Conservation (phyloP, 441 rosid genomes). For the Pelargonium fulgidum region DNA sequence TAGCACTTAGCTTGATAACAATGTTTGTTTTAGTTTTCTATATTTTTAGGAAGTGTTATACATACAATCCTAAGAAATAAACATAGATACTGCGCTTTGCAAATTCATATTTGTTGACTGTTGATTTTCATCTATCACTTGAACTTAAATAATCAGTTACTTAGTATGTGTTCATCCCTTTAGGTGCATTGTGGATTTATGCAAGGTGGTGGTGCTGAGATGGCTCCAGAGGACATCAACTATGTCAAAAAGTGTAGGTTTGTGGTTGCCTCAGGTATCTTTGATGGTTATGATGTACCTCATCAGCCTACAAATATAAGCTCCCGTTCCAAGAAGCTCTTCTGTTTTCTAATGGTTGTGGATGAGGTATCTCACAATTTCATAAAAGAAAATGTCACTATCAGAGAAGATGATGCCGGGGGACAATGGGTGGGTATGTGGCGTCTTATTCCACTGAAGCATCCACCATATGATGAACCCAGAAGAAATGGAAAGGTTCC, state of each 20-base stretch:
- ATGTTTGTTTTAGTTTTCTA: background rate
- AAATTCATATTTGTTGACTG: background rate
- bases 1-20: background rate
- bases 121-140: background rate
- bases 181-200: slow-evolving; percentile 90
- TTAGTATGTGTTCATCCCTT: slow-evolving; percentile 15
- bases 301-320: slow-evolving; percentile 88
- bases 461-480: slow-evolving; percentile 91
- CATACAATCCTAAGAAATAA: background rate
- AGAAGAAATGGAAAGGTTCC: slow-evolving; percentile 97
- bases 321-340: slow-evolving; percentile 58
- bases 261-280: slow-evolving; percentile 88
- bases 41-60: background rate
- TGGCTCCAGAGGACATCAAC: slow-evolving; percentile 54
- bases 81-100: background rate
- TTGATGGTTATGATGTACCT: slow-evolving; percentile 85
- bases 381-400: slow-evolving; percentile 53
- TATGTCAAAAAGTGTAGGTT: slow-evolving; percentile 69
- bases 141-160: background rate
- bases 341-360: slow-evolving; percentile 87
- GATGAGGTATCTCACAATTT: slow-evolving; percentile 72
- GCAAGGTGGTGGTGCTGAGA: slow-evolving; percentile 73
- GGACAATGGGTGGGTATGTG: slow-evolving; percentile 90
- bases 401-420: slow-evolving; percentile 50
- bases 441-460: slow-evolving; percentile 72